Percentiles rank a stretch among this genome's conserved stretches.
Evolutionary conservation across 106 monocot genomes (phyloP).

Genomic region (Dendrobium huoshanense): DNA sequence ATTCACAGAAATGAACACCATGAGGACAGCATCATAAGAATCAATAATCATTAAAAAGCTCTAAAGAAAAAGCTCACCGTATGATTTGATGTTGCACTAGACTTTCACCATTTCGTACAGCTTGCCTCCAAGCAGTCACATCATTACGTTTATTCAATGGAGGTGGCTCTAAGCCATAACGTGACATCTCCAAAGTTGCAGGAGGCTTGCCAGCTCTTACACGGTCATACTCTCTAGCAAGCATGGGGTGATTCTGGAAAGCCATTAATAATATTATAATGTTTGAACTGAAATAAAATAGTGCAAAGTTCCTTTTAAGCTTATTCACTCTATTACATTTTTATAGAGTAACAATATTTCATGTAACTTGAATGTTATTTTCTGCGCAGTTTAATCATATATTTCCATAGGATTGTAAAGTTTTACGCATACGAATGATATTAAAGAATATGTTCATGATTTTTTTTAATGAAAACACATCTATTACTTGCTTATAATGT

Average conservation of each 20-base stretch:
- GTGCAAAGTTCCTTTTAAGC: not conserved
- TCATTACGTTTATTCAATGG: conserved; percentile 77
- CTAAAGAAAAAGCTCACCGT: conserved; percentile 32
- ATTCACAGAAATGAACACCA: not conserved
- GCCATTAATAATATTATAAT: conserved; percentile 1
- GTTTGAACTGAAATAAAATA: not conserved
- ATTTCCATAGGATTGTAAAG: too few relatives aligned
- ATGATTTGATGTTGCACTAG: conserved; percentile 80
- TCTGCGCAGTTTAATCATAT: too few relatives aligned
- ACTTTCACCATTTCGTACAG: conserved; percentile 73
- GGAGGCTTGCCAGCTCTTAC: conserved; percentile 93
- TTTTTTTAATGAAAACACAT: too few relatives aligned
- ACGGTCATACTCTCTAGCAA: conserved; percentile 90
- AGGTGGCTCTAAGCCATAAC: conserved; percentile 78
- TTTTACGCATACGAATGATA: too few relatives aligned
- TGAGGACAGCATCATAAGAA: not conserved
- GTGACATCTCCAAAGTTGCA: conserved; percentile 71
- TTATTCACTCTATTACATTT: not conserved
- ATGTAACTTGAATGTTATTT: too few relatives aligned
- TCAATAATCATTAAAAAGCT: not conserved
- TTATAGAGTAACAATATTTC: not conserved
- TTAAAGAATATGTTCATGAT: too few relatives aligned
- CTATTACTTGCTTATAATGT: too few relatives aligned
- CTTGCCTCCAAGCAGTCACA: conserved; percentile 73
- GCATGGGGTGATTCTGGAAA: conserved; percentile 88